Base-by-base conservation (phyloP, 371 early-diverging fungal genomes). In the Haplosporangium sp. region DNA sequence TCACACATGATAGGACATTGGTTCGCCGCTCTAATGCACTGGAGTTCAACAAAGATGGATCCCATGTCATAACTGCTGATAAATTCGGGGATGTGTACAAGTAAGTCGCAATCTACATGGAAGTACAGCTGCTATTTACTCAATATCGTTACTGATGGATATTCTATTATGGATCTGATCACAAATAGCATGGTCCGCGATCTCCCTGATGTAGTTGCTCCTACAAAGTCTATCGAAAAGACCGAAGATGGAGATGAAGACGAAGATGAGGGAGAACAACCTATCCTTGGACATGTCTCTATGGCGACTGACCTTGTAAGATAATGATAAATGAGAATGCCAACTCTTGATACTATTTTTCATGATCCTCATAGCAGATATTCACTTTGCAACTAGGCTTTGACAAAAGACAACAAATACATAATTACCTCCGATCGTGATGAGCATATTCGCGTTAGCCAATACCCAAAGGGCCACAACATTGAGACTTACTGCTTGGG, bases 41-140 rank as follows among this genome's bases (percentile, higher is more conserved):
- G 19, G 79, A 83, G 40, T 95, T 95, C 74, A 87, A 85, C 64
- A 85, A 86, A 0, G 75, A 85, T 38, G 89, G 89, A n/a, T 84
- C 83, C 15, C 57, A 85, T 52, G 82, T 97, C 64, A 53, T 96
- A 10, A 89, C 91, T 8, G 97, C 92, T n/a, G 99, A 98, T 84
- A 97, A 97, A 84, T 97, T 96, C 87, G 99, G 99, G 17, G 99
- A 98, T 86, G 93, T 95, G 34, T 94, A 95, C 81, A 85, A 91
- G 91, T 93, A 88, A 66, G 63, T 10, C 47, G 42, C 53, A 7
- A 20, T 11, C 35, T 20, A 55, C 7, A 20, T 17, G 35, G 7
- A 27, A 11, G 55, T 35, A 55, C 3, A 15, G 5, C 55, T 27
- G 17, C 27, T 27, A 2, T 2, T 34, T 6, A 1, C 27, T 38